phyloP scores from a whole-genome alignment of 768 basidiomycete genomes.

The Podaxis rugospora region DNA sequence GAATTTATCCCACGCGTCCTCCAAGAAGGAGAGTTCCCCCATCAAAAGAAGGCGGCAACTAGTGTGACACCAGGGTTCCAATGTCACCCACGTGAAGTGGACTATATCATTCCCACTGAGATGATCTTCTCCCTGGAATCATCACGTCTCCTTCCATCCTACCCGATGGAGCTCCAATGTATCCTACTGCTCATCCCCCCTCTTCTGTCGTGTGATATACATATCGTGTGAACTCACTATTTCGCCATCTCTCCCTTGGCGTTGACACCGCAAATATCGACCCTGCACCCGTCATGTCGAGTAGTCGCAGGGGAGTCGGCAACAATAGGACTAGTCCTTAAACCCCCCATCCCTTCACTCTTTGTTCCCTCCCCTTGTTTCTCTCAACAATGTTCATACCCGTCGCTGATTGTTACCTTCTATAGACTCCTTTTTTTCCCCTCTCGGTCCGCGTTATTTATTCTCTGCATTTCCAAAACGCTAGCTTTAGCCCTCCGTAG shows the following conservation, averaged over 20 bases:
- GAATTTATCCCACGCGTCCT: not conserved
- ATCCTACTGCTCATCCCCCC: not conserved
- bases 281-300: not conserved
- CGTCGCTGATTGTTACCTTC: constrained; percentile 25
- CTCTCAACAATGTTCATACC: constrained; percentile 21
- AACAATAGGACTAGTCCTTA: not conserved
- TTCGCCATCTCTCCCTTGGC: not conserved
- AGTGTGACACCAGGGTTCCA: constrained; percentile 9
- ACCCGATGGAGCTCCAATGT: constrained; percentile 3
- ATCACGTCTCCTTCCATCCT: not conserved
- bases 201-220: not conserved
- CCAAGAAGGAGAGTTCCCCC: not conserved
- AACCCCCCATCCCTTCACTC: not conserved
- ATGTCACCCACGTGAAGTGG: constrained; percentile 8
- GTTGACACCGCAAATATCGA: not conserved
- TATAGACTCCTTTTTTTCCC: constrained; percentile 17
- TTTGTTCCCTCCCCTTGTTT: constrained; percentile 3
- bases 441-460: constrained; percentile 53
- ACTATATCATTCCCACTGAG: constrained; percentile 2
- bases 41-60: constrained; percentile 12
- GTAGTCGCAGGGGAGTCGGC: not conserved
- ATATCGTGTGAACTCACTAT: not conserved
- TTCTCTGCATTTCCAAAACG: constrained; percentile 46
- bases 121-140: not conserved
- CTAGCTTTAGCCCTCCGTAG: constrained; percentile 23